Evolutionary conservation across 2,329 filamentous ascomycete genomes (phyloP).

Genomic region (Aaosphaeria arxii): DNA sequence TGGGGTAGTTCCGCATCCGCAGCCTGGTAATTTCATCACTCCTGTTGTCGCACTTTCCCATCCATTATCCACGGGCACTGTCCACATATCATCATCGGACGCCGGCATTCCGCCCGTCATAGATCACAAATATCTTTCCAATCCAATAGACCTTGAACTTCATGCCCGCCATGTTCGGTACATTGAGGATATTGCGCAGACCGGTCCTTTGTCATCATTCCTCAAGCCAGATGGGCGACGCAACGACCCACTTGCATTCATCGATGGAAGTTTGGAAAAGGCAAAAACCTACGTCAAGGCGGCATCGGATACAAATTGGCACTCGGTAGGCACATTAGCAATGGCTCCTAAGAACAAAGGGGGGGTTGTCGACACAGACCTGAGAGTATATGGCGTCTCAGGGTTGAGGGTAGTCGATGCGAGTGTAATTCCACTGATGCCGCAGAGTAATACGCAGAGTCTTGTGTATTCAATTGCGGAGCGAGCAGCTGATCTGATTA

Average conservation of each 20-base stretch:
- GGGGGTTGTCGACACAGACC: conserved; percentile 9
- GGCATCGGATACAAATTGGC: conserved; percentile 11
- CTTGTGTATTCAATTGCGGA: conserved; percentile 17
- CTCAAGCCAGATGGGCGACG: conserved; percentile 29
- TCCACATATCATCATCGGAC: conserved; percentile 32
- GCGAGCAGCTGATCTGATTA: conserved; percentile 12
- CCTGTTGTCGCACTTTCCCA: conserved; percentile 15
- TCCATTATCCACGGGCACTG: conserved; percentile 31
- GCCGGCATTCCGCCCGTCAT: conserved; percentile 31
- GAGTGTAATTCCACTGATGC: conserved; percentile 11
- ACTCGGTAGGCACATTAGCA: conserved; percentile 16
- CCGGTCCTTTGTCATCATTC: conserved; percentile 28
- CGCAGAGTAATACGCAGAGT: conserved; percentile 11
- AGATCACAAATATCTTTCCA: conserved; percentile 40
- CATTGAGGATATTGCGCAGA: conserved; percentile 30
- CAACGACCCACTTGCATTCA: conserved; percentile 4
- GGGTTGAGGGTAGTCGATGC: conserved; percentile 14
- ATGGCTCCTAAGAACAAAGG: conserved; percentile 18
- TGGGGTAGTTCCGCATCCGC: conserved; percentile 14
- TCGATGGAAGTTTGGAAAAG: conserved; percentile 10
- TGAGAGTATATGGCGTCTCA: conserved; percentile 14
- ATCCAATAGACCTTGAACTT: conserved; percentile 43
- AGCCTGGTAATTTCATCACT: conserved; percentile 11
- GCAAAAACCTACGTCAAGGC: conserved; percentile 10
- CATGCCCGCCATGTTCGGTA: conserved; percentile 32